Base-by-base conservation (phyloP, 805 yeast species). In the Suhomyces kilbournensis region DNA sequence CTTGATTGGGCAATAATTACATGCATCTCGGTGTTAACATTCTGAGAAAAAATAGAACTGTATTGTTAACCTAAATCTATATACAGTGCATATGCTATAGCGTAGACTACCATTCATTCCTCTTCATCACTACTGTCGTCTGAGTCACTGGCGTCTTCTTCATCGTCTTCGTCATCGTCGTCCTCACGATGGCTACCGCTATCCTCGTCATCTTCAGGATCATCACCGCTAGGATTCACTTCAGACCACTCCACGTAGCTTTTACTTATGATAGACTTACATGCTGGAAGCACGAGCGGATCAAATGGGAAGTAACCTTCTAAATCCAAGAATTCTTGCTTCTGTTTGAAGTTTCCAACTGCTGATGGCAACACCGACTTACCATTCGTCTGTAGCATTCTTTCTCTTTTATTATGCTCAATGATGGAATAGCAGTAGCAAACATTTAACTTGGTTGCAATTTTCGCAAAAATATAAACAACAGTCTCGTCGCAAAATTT, bases 291-390 rank as follows among this genome's bases (percentile, higher is more conserved):
- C 48, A 88, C 82, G 55, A 94, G 70, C 1, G 99, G 99, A 73
- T 93, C 98, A 66, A 89, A 93, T 10, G 99, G 99, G 70, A 93
- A 93, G 66, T 90, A 93, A n/a, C 94, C 91, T 66, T 92, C 97
- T 49, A 93, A 75, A 62, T 90, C 96, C 58, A 88, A 79, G 63
- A 89, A 90, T 63, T 91, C 97, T 64, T 88, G 92, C 62, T 85
- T 85, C 51, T 83, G 82, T 28, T 78, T 77, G 58, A 81, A 75
- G 49, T 78, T 77, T 59, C 72, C 65, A 30, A 62, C 63, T 19
- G 70, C 61, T 34, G 70, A 67, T 14, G 71, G 74, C 47, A 60
- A 54, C 47, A 38, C 52, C 69, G 59, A 55, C 71, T 73, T 54
- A 1, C 73, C 71, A 52, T 68, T 72, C 22, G 74, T 71, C 47